Conservation (phyloP, 306 rosid species). For the Malus sylvestris region DNA sequence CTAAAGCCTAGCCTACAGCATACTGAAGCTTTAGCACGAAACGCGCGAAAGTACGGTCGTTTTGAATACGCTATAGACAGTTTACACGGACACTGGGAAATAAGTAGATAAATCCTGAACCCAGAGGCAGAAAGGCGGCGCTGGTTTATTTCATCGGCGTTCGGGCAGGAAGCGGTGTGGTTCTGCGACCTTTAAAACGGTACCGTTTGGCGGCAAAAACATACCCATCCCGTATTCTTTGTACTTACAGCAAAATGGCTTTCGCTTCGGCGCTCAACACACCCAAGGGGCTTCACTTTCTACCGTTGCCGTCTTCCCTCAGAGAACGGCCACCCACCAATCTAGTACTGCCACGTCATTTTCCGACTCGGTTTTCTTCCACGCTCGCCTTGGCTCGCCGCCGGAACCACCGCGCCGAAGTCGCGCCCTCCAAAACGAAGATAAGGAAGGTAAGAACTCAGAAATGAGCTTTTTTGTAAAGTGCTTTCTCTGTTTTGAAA, state of each 20-base stretch:
- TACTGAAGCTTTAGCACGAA: not conserved
- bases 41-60: not conserved
- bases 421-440: slow-evolving; percentile 34
- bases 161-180: not conserved
- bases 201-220: not conserved
- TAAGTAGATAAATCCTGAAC: not conserved
- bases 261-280: slow-evolving; percentile 24
- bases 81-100: not conserved
- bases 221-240: not conserved
- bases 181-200: not conserved
- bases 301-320: slow-evolving; percentile 23
- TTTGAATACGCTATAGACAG: not conserved
- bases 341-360: slow-evolving; percentile 30
- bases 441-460: slow-evolving; percentile 44
- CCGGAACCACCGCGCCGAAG: slow-evolving; percentile 17
- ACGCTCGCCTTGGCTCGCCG: slow-evolving; percentile 34
- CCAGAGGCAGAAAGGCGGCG: not conserved
- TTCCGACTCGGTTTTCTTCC: slow-evolving; percentile 30
- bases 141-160: not conserved
- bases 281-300: slow-evolving; percentile 29
- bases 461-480: not conserved
- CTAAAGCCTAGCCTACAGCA: too few species aligned
- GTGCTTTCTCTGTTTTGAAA: not conserved
- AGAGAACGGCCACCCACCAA: slow-evolving; percentile 7
- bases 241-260: slow-evolving; percentile 20